Evolutionary conservation across 2,329 filamentous ascomycete species (phyloP), one percentile per base, ranked within the genome.

Genomic region (Talaromyces sp.): DNA sequence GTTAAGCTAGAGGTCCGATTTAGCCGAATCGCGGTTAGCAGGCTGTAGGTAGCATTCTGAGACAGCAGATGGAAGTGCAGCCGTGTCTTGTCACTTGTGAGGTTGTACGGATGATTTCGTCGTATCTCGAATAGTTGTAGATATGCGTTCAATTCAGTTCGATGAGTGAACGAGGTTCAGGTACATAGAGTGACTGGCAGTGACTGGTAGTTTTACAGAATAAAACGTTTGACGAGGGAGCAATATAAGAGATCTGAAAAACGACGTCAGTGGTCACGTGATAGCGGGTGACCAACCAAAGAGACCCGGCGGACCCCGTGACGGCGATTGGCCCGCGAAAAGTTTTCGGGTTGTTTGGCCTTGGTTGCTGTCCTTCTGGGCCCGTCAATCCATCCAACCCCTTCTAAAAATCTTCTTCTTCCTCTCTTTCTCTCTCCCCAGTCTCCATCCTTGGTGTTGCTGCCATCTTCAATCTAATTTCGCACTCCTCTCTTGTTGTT

Each of bases 301-400:
- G 52, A 18, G 18, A 9, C n/a, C 61, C 50, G 56, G 55, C 44
- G 39, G 56, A 11, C 35, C 56, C 55, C 61, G 61, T 59, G 61
- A 40, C 56, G 25, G 33, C 61, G 61, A 63, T 58, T 63, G 61
- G 55, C 48, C 46, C 35, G 61, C 61, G 61, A 63, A 63, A 63
- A 63, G 61, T 63, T 63, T 63, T 63, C 61, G 61, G 61, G 48
- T 57, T 57, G 54, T 57, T 57, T 57, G 33, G 52, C 12, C 2
- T 9, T 33, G 48, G 28, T 50, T 52, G n/a, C n/a, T 12, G 48
- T 48, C 23, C 21, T 25, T 50, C 25, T 9, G 5, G 11, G 21
- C 18, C 48, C 25, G 8, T 23, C 52, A 31, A 16, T 56, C 23
- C 35, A 57, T 28, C 31, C 54, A 40, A 40, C 54, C 54, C 54